Evolutionary conservation across 495 filamentous ascomycete species (phyloP), one percentile per base, ranked within the genome.

Genomic region (Tuber melanosporum): DNA sequence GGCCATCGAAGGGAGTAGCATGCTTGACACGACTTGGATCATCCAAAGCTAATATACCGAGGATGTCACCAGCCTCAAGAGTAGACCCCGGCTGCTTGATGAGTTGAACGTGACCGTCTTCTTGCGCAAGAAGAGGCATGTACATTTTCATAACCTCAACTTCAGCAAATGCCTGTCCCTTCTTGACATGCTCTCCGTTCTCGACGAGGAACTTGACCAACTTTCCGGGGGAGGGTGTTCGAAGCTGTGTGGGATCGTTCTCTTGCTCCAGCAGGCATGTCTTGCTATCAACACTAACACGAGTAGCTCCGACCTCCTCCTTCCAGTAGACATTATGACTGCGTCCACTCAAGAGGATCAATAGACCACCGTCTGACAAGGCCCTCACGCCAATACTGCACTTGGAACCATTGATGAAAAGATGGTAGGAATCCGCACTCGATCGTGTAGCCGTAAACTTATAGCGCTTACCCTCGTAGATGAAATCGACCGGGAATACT

Each of bases 61-160:
- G 91, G 77, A 98, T 98, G 82, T 99, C 95, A 83, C 95, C 95
- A 82, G 95, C 95, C 85, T 98, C 94, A 46, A 99, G 91, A n/a
- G 94, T 95, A 32, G 95, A 93, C 81, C 95, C 95, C 74, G 96
- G 96, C 86, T 98, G 95, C 90, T 99, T 99, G 87, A 99, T 97
- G 82, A 98, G 88, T 86, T 98, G 94, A 70, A 99, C 96, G 74
- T 95, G 91, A 86, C 95, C 95, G 80, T 97, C 96, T 85, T 99
- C 95, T 85, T 95, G 91, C n/a, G 95, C 92, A 74, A 99, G 88
- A 73, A 99, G 88, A 81, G 95, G 95, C 95, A 99, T 99, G 87
- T 97, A 98, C 95, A 99, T 99, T 88, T 99, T 99, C 95, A 99
- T 99, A 85, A 99, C 96, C 85, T 99, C 95, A 73, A 99, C 95